These are phyloP conservation scores for Gaertneriomyces semiglobifer DNA, from an alignment of 192 early-diverging fungal species.

Conservation along the genomic window DNA sequence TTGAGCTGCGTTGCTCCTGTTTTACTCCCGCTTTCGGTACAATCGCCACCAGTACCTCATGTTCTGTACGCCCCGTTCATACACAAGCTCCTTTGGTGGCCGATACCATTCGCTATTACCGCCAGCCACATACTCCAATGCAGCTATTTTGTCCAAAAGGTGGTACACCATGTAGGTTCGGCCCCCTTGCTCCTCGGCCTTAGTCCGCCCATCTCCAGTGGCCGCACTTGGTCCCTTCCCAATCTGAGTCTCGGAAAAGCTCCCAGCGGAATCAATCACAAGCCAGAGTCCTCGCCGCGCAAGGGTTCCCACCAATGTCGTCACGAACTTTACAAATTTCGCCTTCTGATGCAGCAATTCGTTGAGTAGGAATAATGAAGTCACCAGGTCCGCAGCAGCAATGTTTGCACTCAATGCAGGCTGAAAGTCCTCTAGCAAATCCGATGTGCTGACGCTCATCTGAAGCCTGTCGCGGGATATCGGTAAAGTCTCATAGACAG, in stretches of 20 bases:
- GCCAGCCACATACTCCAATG: conserved; percentile 60
- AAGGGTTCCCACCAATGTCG: conserved; percentile 62
- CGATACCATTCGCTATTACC: conserved; percentile 70
- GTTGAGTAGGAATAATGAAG: conserved; percentile 89
- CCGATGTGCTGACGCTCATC: conserved; percentile 8
- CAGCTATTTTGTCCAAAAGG: conserved; percentile 75
- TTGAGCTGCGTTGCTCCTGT: too few relatives aligned
- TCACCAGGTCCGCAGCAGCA: conserved; percentile 64
- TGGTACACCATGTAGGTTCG: conserved; percentile 87
- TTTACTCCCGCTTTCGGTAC: conserved; percentile 47
- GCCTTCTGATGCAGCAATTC: conserved; percentile 79
- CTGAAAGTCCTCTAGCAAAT: conserved; percentile 25
- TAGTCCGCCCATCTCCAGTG: conserved; percentile 5
- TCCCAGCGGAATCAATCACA: conserved; percentile 88
- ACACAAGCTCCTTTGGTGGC: conserved; percentile 59
- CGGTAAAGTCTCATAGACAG: not conserved
- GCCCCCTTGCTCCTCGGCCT: too few relatives aligned
- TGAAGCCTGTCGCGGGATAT: not conserved
- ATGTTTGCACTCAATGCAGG: conserved; percentile 28
- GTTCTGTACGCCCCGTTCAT: conserved; percentile 78
- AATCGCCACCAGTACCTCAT: conserved; percentile 90
- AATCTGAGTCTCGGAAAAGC: conserved; percentile 81
- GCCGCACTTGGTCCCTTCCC: conserved; percentile 33
- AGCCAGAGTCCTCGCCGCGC: conserved; percentile 64
- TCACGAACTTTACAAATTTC: conserved; percentile 73